Conservation (phyloP, 2,329 filamentous ascomycete species). For the Diaporthe sp. region DNA sequence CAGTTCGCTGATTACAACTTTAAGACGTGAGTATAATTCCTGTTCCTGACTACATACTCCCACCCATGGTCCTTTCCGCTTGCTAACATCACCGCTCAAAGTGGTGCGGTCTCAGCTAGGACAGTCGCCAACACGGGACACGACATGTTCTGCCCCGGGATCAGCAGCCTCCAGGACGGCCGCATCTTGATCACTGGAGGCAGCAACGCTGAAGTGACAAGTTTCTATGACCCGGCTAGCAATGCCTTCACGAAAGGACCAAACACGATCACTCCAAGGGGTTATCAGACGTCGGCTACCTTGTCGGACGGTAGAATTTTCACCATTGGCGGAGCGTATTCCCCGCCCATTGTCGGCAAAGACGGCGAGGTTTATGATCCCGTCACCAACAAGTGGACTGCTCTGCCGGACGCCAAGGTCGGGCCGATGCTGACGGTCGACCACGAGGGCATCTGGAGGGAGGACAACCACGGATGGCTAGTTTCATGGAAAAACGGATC, state of each 20-base stretch:
- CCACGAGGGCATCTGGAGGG: conserved; percentile 56
- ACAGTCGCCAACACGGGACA: conserved; percentile 53
- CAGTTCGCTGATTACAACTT: conserved; percentile 37
- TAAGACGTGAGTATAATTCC: conserved; percentile 15
- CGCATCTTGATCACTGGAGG: conserved; percentile 64
- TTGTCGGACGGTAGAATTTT: conserved; percentile 64
- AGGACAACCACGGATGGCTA: conserved; percentile 69
- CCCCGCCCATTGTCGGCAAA: conserved; percentile 60
- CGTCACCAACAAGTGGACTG: conserved; percentile 57
- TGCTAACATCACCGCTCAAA: conserved; percentile 2
- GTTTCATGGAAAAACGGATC: conserved; percentile 62
- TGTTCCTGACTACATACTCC: background rate
- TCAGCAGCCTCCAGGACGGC: conserved; percentile 59
- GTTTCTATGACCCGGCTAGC: conserved; percentile 54
- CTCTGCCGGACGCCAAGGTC: conserved; percentile 55
- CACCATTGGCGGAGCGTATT: conserved; percentile 67
- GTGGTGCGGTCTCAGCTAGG: conserved; percentile 38
- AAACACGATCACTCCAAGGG: conserved; percentile 57
- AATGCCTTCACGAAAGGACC: conserved; percentile 52
- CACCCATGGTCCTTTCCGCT: too few relatives aligned
- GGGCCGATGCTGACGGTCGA: conserved; percentile 63
- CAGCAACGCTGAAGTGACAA: conserved; percentile 58
- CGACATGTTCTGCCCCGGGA: conserved; percentile 67
- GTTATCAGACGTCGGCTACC: conserved; percentile 63
- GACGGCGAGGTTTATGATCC: conserved; percentile 65